Percentiles rank a stretch among this genome's conserved stretches.
Evolutionary conservation across 2,329 filamentous ascomycete genomes (phyloP).

Genomic region (Colletotrichum simmondsii): DNA sequence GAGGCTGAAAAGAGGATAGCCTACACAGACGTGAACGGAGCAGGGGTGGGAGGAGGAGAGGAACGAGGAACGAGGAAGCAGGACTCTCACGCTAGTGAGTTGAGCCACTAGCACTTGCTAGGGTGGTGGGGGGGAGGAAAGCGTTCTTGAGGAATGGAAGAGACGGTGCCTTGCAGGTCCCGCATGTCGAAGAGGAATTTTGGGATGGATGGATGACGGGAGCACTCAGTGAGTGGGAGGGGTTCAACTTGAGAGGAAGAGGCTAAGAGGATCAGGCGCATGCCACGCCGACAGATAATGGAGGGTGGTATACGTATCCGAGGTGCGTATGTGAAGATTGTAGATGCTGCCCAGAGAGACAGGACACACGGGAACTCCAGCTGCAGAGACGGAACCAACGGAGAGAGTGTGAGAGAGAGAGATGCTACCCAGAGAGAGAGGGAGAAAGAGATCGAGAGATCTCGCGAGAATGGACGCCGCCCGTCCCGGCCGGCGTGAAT

Average conservation of each 20-base stretch:
- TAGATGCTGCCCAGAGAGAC: background rate
- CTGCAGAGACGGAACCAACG: background rate
- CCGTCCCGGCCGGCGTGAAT: background rate
- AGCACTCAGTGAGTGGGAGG: background rate
- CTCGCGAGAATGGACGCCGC: background rate
- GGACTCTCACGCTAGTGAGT: background rate
- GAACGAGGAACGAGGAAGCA: background rate
- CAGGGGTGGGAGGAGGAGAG: background rate
- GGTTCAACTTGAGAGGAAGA: background rate
- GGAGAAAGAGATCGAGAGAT: background rate
- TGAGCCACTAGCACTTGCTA: background rate
- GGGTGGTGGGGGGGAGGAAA: background rate
- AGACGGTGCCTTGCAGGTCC: constrained; percentile 12
- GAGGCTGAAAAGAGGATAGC: constrained; percentile 28
- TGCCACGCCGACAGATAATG: constrained; percentile 4
- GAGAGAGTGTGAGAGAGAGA: background rate
- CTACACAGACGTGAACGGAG: constrained; percentile 1
- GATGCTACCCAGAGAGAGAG: background rate
- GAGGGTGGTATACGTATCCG: constrained; percentile 30
- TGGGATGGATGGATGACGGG: background rate
- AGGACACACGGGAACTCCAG: background rate
- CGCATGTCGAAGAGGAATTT: background rate
- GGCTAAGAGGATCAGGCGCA: constrained; percentile 14
- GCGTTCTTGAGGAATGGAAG: constrained; percentile 5
- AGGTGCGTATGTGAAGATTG: background rate